Base-by-base conservation (phyloP, 169 alveolate species). In the Plasmodium cynomolgi region DNA sequence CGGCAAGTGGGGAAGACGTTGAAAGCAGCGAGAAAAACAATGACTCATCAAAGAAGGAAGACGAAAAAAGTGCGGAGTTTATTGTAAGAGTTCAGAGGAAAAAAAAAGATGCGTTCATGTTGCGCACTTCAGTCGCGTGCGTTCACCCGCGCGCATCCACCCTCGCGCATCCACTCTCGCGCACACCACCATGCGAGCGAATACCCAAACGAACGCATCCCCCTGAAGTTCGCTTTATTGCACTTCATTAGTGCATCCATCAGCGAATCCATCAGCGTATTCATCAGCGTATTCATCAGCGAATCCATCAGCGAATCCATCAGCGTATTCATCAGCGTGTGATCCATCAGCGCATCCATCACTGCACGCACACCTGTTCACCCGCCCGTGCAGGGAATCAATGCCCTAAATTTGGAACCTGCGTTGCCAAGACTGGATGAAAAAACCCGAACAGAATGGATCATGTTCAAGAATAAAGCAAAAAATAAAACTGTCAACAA, bases 401-500 rank as follows among this genome's bases (percentile, higher is more conserved):
- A 94, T 29, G 96, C 96, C 17, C 90, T 94, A 74, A 94, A 94
- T 85, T 82, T 94, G 73, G 96, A 94, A 58, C 96, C 96, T 9
- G 95, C 96, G 34, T 54, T 83, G 29, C 94, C 85, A 79, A 94
- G 77, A 83, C 58, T 79, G 34, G 96, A 91, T 29, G 92, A 86
- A 26, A 75, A 86, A 77, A 86, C 93, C 34, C 37, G 93, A 86
- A 77, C 88, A 1, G 93, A 86, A 86, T 86, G 93, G 93, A 79
- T 86, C 54, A 86, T 86, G 93, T 80, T 86, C 73, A 86, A 86
- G 81, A 86, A 86, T 54, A 75, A 86, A 2, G 81, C 86, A 13
- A 86, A 79, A 77, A 86, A 86, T 72, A 86, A 80, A 77, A 26
- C 31, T 33, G 75, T 26, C 79, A 77, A 79, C 75, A 86, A 86